phyloP scores from a whole-genome alignment of 345 rosid species.

The Hibiscus tridactylites region DNA sequence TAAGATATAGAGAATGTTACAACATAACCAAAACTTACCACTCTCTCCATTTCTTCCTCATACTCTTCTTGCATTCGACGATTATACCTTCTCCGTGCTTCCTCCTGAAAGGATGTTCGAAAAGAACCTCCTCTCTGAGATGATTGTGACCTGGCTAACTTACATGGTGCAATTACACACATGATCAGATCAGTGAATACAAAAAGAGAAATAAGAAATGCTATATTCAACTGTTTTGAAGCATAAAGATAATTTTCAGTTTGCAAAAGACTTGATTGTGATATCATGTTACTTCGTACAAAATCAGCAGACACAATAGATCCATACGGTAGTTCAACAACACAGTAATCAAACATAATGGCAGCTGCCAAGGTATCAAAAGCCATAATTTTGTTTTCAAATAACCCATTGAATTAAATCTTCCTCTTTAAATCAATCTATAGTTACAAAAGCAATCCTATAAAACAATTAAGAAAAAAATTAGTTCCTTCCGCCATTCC shows the following conservation, averaged over 20 bases:
- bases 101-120: conserved; percentile 70
- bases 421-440: background rate
- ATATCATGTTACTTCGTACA: background rate
- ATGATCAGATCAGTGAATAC: conserved; percentile 17
- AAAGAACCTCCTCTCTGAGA: conserved; percentile 49
- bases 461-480: background rate
- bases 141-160: conserved; percentile 68
- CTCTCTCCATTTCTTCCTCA: conserved; percentile 97
- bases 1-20: background rate
- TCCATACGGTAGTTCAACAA: background rate
- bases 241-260: too few species aligned
- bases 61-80: conserved; percentile 91
- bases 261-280: background rate
- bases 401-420: background rate
- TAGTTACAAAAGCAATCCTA: background rate
- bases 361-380: background rate
- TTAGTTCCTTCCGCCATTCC: background rate
- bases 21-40: conserved; percentile 39
- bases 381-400: background rate
- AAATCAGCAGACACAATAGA: background rate
- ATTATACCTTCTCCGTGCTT: conserved; percentile 78
- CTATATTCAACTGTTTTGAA: background rate
- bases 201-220: background rate
- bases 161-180: conserved; percentile 15
- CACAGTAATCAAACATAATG: background rate